Evolutionary conservation across 345 rosid genomes (phyloP), one percentile per base, ranked within the genome.

Genomic region (Bretschneidera sinensis): DNA sequence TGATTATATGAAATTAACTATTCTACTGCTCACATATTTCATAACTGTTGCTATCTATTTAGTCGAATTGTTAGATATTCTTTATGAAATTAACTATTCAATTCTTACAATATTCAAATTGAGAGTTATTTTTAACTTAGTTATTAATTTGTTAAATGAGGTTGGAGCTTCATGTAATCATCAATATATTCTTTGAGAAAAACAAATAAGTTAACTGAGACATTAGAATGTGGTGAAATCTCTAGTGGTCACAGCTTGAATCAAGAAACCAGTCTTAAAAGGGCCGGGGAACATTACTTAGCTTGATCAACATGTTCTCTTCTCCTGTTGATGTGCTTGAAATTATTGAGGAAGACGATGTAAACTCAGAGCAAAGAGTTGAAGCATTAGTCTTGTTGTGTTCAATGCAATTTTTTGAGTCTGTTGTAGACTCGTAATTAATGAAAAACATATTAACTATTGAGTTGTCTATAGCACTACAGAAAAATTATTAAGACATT

Each of bases 231-330:
- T 54, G 15, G n/a, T 9, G 17, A 49, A 65, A 55, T 22, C 54
- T 18, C 0, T 60, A 14, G 43, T 35, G 15, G 22, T 0, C 25
- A 24, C 8, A 7, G 56, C 0, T 11, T 34, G 18, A 48, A 59
- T 59, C 65, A 63, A 64, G 45, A 59, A 24, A 58, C 21, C 45
- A 17, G 22, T 16, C 4, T 71, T 0, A 53, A 28, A 22, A 0
- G 22, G 18, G 14, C 21, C 1, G 14, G 19, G n/a, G 31, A 16
- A 4, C 49, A 14, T n/a, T n/a, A n/a, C n/a, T n/a, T n/a, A 13
- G n/a, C n/a, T 2, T 13, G n/a, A 18, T 45, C n/a, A 18, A 45
- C 11, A 13, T 2, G 11, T 45, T 45, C n/a, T 4, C 2, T 45
- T 3, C 11, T 6, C 3, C n/a, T 18, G n/a, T 45, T 6, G 49